phyloP scores from a whole-genome alignment of 2,329 filamentous ascomycete species.

The Amauroascus niger region DNA sequence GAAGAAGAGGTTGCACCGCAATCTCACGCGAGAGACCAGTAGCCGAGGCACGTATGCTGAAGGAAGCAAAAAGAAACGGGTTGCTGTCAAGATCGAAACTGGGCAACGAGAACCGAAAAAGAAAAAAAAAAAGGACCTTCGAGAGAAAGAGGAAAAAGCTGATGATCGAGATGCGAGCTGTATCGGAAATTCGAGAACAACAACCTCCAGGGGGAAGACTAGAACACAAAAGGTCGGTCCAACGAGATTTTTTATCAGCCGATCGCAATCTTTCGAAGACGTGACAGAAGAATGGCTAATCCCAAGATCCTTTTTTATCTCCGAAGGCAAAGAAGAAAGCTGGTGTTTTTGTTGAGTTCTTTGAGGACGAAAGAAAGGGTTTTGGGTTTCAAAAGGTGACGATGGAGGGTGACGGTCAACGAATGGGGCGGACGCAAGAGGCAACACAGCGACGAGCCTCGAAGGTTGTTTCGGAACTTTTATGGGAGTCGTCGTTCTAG shows the following conservation, averaged over 20 bases:
- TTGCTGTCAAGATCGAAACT: not conserved
- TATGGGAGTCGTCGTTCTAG: not conserved
- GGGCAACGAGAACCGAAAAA: not conserved
- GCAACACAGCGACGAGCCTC: slow-evolving; percentile 2
- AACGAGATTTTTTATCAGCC: not conserved
- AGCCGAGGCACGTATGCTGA: not conserved
- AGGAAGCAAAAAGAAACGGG: not conserved
- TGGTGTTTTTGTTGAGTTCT: not conserved
- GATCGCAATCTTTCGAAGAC: not conserved
- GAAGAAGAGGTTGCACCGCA: slow-evolving; percentile 16
- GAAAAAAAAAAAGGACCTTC: not conserved
- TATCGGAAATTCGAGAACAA: not conserved
- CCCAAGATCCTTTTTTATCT: too few relatives aligned
- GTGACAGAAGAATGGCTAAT: not conserved
- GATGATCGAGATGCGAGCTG: not conserved
- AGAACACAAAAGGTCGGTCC: not conserved
- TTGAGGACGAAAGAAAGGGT: not conserved
- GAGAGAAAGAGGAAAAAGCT: not conserved
- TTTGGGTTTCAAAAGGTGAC: too few relatives aligned
- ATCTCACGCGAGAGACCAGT: slow-evolving; percentile 14
- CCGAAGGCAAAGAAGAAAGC: too few relatives aligned
- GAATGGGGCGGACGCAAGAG: not conserved
- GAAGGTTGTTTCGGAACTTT: slow-evolving; percentile 6
- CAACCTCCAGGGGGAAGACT: too few relatives aligned
- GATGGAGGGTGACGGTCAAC: not conserved